Percentiles rank a stretch among this genome's conserved stretches.
Evolutionary conservation across 306 rosid species (phyloP).

Genomic region (Leucaena leucocephala): DNA sequence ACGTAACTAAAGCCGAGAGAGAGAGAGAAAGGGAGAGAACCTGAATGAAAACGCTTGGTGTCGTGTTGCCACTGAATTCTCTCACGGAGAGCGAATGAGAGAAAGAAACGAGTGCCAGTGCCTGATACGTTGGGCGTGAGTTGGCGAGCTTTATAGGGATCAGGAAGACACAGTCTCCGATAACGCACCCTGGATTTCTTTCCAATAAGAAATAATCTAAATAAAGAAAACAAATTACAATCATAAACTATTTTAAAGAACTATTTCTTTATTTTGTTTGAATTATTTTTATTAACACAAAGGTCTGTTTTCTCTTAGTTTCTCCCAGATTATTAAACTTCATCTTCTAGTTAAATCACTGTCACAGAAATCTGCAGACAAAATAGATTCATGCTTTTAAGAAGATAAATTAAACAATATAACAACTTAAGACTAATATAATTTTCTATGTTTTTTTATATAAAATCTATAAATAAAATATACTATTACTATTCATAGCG

Average conservation of each 20-base stretch:
- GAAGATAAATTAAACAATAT: too few relatives aligned
- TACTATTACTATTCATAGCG: neutral
- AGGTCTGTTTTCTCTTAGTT: too few relatives aligned
- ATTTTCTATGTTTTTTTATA: too few relatives aligned
- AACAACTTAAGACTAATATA: too few relatives aligned
- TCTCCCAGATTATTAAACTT: neutral
- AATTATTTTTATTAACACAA: neutral
- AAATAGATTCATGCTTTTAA: too few relatives aligned
- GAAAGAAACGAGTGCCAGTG: neutral
- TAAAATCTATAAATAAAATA: too few relatives aligned
- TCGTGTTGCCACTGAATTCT: constrained; percentile 32
- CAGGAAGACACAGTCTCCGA: neutral
- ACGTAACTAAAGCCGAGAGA: neutral
- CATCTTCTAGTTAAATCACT: too few relatives aligned
- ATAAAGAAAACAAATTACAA: neutral
- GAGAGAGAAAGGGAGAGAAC: constrained; percentile 17
- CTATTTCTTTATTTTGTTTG: too few relatives aligned
- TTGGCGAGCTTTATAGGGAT: constrained; percentile 24
- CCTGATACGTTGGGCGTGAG: neutral
- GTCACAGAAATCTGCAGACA: too few relatives aligned
- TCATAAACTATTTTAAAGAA: too few relatives aligned
- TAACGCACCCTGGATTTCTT: neutral
- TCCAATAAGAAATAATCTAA: neutral
- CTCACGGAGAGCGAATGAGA: neutral
- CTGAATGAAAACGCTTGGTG: constrained; percentile 24